Evolutionary conservation across 495 filamentous ascomycete genomes (phyloP).

Genomic region (Podospora fimiseda): DNA sequence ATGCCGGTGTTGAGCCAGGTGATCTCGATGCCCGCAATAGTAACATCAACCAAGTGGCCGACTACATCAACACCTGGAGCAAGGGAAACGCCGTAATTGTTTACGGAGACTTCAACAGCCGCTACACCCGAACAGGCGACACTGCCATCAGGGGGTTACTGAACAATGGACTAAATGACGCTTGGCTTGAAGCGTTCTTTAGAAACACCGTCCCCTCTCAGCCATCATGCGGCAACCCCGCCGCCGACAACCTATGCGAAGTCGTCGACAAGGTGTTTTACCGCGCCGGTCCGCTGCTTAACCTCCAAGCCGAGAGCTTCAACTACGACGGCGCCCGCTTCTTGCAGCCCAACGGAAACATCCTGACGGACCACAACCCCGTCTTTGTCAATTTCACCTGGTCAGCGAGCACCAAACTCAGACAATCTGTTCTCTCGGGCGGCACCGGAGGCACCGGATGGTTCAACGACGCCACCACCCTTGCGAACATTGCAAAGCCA

Average conservation of each 20-base stretch:
- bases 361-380: slow-evolving; percentile 59
- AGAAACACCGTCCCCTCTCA: slow-evolving; percentile 42
- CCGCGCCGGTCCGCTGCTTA: slow-evolving; percentile 41
- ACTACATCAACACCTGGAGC: slow-evolving; percentile 47
- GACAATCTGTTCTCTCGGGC: slow-evolving; percentile 46
- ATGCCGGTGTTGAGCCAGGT: slow-evolving; percentile 47
- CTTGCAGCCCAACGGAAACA: slow-evolving; percentile 43
- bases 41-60: slow-evolving; percentile 51
- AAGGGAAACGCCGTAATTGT: slow-evolving; percentile 53
- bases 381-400: slow-evolving; percentile 50
- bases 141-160: slow-evolving; percentile 40
- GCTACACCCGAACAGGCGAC: slow-evolving; percentile 49
- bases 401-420: slow-evolving; percentile 32
- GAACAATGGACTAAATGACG: slow-evolving; percentile 37
- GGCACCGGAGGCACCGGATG: slow-evolving; percentile 48
- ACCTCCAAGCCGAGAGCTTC: slow-evolving; percentile 37
- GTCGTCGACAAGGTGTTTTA: slow-evolving; percentile 60
- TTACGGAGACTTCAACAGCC: slow-evolving; percentile 54
- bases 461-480: slow-evolving; percentile 48
- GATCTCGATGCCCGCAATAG: slow-evolving; percentile 46
- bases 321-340: slow-evolving; percentile 46
- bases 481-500: slow-evolving; percentile 29
- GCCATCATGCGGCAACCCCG: slow-evolving; percentile 45
- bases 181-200: slow-evolving; percentile 46
- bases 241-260: slow-evolving; percentile 46